A percentile compares a stretch with the other conserved stretches of the same genome.
These are phyloP conservation scores for Backusella macrospora DNA, from an alignment of 192 early-diverging fungal genomes.

Conservation along the genomic window DNA sequence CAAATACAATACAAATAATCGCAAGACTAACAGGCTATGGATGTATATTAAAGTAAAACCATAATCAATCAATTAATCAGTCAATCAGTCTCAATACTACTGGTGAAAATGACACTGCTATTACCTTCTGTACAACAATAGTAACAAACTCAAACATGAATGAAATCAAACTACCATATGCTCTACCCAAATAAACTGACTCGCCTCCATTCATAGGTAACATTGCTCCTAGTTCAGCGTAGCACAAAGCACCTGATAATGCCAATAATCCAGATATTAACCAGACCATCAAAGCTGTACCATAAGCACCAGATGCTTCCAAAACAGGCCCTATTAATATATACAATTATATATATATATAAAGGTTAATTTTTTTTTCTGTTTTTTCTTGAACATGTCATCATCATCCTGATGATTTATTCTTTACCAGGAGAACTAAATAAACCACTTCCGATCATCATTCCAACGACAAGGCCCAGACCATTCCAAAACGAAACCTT, in stretches of 20 bases:
- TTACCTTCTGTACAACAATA: conserved; percentile 60
- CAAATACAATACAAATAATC: conserved; percentile 76
- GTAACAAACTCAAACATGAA: conserved; percentile 78
- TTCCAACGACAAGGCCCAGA: conserved; percentile 68
- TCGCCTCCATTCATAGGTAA: conserved; percentile 88
- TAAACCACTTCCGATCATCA: conserved; percentile 81
- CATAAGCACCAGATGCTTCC: conserved; percentile 62
- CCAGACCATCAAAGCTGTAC: conserved; percentile 79
- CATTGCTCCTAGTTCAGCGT: conserved; percentile 89
- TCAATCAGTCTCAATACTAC: no score
- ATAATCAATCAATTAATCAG: not conserved
- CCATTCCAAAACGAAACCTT: conserved; percentile 67
- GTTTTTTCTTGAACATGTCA: not conserved
- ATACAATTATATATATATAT: not conserved
- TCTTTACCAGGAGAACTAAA: conserved; percentile 72
- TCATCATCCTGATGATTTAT: not conserved
- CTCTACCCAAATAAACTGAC: conserved; percentile 80
- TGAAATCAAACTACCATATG: conserved; percentile 68
- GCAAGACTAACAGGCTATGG: conserved; percentile 66
- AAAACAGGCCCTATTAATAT: conserved; percentile 60
- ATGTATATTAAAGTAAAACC: not conserved
- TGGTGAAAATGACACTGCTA: not conserved
- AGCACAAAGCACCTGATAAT: conserved; percentile 82
- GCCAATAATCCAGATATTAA: conserved; percentile 72
- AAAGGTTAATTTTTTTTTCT: not conserved